Evolutionary conservation across 805 yeast genomes (phyloP).

Genomic region (Hanseniaspora meyeri): DNA sequence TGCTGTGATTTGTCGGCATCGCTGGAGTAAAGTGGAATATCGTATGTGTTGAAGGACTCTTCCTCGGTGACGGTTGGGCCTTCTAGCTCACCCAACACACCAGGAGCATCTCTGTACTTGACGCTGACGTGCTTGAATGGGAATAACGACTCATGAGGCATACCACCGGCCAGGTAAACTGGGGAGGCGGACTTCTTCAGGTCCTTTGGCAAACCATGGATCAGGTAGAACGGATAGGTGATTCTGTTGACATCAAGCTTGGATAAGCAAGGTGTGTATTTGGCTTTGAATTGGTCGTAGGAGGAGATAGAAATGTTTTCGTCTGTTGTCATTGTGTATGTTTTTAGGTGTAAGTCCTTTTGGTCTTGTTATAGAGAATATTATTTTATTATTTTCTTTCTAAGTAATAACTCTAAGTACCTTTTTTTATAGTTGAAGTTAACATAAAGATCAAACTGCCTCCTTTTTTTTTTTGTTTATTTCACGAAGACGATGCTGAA

Average conservation of each 20-base stretch:
- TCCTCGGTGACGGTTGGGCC: not conserved
- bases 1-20: conserved; percentile 14
- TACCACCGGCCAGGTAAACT: conserved; percentile 45
- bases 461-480: too few species aligned
- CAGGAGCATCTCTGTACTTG: conserved; percentile 34
- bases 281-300: conserved; percentile 6
- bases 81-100: conserved; percentile 19
- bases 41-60: conserved; percentile 1
- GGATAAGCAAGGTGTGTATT: not conserved
- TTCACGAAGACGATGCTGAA: too few species aligned
- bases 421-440: too few species aligned
- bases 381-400: too few species aligned
- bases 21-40: conserved; percentile 12
- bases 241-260: conserved; percentile 7
- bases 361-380: too few species aligned
- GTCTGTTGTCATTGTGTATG: not conserved
- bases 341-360: too few species aligned
- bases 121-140: conserved; percentile 44
- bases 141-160: conserved; percentile 50
- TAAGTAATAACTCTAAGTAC: not conserved
- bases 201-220: conserved; percentile 17
- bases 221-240: conserved; percentile 8
- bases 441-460: too few species aligned
- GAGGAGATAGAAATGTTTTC: not conserved
- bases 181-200: conserved; percentile 34